A percentile compares a stretch with the other conserved stretches of the same genome.
phyloP scores from a whole-genome alignment of 257 asterid genomes.

The Nicotiana sylvestris region DNA sequence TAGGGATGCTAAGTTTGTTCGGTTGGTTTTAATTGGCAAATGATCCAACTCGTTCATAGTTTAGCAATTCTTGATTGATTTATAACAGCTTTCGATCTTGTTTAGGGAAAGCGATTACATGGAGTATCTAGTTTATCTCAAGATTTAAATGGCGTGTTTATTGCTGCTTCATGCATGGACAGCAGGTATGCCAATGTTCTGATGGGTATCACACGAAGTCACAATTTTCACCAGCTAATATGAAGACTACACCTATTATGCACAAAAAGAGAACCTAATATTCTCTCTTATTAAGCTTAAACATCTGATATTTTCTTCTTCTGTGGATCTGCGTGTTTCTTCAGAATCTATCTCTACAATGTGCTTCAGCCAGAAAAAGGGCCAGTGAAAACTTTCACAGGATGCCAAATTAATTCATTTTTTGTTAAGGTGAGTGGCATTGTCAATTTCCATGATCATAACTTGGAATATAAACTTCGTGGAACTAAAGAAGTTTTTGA shows the following conservation, averaged over 20 bases:
- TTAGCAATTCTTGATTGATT: background rate
- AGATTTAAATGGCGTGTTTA: conserved; percentile 68
- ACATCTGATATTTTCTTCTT: background rate
- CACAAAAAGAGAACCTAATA: too few species aligned
- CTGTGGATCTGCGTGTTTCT: conserved; percentile 6
- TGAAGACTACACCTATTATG: background rate
- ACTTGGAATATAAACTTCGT: background rate
- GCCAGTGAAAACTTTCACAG: conserved; percentile 56
- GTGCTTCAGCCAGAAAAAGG: conserved; percentile 80
- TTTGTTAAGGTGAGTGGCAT: conserved; percentile 65
- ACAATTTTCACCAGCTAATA: background rate
- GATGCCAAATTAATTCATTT: conserved; percentile 69
- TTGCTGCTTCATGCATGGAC: conserved; percentile 90
- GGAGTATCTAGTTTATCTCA: conserved; percentile 90
- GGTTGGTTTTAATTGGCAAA: background rate
- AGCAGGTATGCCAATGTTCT: conserved; percentile 46
- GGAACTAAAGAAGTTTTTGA: background rate
- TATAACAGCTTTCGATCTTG: conserved; percentile 14
- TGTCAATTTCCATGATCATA: background rate
- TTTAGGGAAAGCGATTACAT: conserved; percentile 56
- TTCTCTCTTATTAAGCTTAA: background rate
- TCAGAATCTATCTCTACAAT: conserved; percentile 77
- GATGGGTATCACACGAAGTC: background rate
- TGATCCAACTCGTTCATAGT: background rate
- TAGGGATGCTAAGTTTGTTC: background rate